Base-by-base conservation (phyloP, 2,329 filamentous ascomycete species). In the Ascochyta pisi region DNA sequence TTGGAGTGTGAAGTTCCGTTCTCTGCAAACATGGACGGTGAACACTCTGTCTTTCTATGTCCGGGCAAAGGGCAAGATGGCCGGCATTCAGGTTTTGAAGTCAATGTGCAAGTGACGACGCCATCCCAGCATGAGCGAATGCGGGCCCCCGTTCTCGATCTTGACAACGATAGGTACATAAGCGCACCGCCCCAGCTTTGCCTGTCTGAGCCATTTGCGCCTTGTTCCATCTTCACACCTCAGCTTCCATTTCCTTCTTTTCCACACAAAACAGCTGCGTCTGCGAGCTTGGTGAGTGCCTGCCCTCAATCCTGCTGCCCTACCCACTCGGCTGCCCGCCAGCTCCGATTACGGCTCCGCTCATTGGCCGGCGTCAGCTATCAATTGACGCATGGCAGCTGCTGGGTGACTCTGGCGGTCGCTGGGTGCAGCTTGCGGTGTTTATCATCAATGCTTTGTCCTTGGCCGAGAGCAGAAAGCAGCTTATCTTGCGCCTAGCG, bases 121-220 rank as follows among this genome's bases (percentile, higher is more conserved):
- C 62, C 61, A 58, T 56, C 33, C 40, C 40, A 60, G 51, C 58
- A 65, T 66, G 66, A 66, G 66, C 67, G 67, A 66, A 61, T 67
- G 68, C 68, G 67, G 67, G 69, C 67, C 66, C 19, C 59, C 62
- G 54, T 47, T 55, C 62, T 59, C 39, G 54, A 49, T 57, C 62
- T 59, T 38, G 53, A 54, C 55, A 33, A 50, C 50, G 48, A 49
- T 61, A 44, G 51, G 60, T 69, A 71, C 65, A 69, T 71, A 71
- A 69, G 57, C 58, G 59, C 62, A 48, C 53, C 59, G 50, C 59
- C 63, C 61, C 65, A 51, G 58, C 58, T 42, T 47, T 51, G 47
- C 47, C 53, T 43, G 37, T 49, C 61, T 63, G 64, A 63, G 61
- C 60, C 59, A 55, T 62, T 66, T 63, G 58, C 55, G 44, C 45